phyloP scores from a whole-genome alignment of 2,329 filamentous ascomycete species.

The Fusarium papillatum region DNA sequence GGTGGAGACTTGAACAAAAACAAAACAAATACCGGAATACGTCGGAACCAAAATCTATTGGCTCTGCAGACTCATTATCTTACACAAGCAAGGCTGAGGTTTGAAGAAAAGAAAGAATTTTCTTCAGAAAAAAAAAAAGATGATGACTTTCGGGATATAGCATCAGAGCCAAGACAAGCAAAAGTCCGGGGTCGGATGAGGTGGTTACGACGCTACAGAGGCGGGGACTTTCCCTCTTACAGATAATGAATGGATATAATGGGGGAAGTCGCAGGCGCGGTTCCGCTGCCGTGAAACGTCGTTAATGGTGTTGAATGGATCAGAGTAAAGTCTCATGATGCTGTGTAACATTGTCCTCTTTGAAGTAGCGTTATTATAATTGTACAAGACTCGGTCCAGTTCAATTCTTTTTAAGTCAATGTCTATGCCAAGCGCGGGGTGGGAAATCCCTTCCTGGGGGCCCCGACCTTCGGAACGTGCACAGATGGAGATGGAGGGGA shows the following conservation, averaged over 20 bases:
- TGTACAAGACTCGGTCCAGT: neutral
- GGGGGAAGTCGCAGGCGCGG: neutral
- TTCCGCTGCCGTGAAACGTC: slow-evolving; percentile 21
- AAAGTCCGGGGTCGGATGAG: slow-evolving; percentile 22
- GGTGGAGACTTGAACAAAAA: neutral
- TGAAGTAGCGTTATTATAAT: neutral
- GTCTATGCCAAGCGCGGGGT: slow-evolving; percentile 30
- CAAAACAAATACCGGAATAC: neutral
- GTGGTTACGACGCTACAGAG: slow-evolving; percentile 16
- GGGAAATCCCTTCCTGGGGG: slow-evolving; percentile 13
- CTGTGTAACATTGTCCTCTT: neutral
- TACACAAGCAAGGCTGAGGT: neutral
- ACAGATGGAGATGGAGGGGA: slow-evolving; percentile 10
- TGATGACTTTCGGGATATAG: slow-evolving; percentile 1
- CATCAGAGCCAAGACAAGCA: slow-evolving; percentile 8
- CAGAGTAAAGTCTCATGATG: neutral
- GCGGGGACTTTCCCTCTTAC: slow-evolving; percentile 9
- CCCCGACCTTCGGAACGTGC: slow-evolving; percentile 26
- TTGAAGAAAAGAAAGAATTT: neutral
- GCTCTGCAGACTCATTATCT: neutral
- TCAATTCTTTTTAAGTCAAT: neutral
- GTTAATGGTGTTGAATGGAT: neutral
- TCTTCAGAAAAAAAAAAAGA: neutral
- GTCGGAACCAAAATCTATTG: neutral
- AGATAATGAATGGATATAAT: neutral